Evolutionary conservation across 768 basidiomycete species (phyloP), one percentile per base, ranked within the genome.

Genomic region (Mycena floridula): DNA sequence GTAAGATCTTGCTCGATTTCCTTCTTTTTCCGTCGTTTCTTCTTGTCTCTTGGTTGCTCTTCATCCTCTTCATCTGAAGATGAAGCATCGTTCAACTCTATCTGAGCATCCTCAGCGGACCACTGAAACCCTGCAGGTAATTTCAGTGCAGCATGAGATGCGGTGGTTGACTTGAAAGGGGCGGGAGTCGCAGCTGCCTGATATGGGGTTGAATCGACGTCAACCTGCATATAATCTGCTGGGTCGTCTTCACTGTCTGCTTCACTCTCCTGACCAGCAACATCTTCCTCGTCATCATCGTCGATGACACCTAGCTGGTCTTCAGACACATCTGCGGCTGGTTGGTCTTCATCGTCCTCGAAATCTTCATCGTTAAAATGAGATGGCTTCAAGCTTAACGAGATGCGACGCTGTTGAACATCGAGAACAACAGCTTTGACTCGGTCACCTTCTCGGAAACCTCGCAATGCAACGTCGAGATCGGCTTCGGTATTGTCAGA

Each of bases 331-430:
- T 40, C 11, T 15, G 15, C 18, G 7, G 7, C 54, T 20, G 51
- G 54, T 22, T 46, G 48, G 11, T 49, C 54, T 18, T 60, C 58
- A n/a, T 54, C 60, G 3, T 61, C 56, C 20, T 55, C 63, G 40
- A 81, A 74, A 48, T 85, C 86, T 37, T 82, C 80, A 21, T 79
- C 79, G 35, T 57, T 63, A 60, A 96, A 94, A 61, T 87, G 81
- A 22, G 92, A 95, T 21, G 90, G 88, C 61, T 95, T 97, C 45
- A 98, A 69, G 41, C 89, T 85, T 45, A 99, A 72, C 47, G 91
- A 90, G 37, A 82, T 81, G 54, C 85, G 89, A 46, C 83, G 82
- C 22, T 74, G 72, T 50, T 93, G 84, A 43, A 94, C 71, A 7
- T 76, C 75, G 27, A 85, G 61, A 35, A 99, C 74, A 40, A 83